A percentile compares a stretch with the other conserved stretches of the same genome.
phyloP scores from a whole-genome alignment of 1,284 basidiomycete genomes.

The Austropuccinia psidii region DNA sequence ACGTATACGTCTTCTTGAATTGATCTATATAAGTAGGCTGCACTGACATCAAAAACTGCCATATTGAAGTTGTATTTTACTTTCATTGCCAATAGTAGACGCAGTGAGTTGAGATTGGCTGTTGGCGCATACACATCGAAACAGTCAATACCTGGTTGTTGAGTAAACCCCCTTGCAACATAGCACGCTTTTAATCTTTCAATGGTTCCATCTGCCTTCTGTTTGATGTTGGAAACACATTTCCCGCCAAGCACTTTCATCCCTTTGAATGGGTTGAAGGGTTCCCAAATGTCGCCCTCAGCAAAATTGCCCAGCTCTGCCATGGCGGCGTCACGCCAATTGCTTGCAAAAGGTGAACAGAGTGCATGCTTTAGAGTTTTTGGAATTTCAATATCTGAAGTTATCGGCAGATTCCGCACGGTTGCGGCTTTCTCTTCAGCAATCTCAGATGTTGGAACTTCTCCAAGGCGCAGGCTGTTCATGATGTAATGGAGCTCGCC shows the following conservation, averaged over 20 bases:
- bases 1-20: slow-evolving; percentile 10
- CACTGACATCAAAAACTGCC: not conserved
- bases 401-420: not conserved
- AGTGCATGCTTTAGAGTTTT: too few relatives aligned
- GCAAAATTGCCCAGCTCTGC: not conserved
- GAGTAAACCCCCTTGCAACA: not conserved
- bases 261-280: not conserved
- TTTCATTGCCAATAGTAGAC: not conserved
- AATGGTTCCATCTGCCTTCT: not conserved
- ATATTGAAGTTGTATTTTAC: not conserved
- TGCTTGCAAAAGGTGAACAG: not conserved
- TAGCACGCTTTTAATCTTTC: not conserved
- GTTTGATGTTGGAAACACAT: slow-evolving; percentile 1
- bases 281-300: not conserved
- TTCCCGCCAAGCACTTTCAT: not conserved
- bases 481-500: too few relatives aligned
- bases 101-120: not conserved
- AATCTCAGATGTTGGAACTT: not conserved
- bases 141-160: not conserved
- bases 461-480: not conserved
- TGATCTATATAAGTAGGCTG: slow-evolving; percentile 16
- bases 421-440: not conserved
- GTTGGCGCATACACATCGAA: not conserved
- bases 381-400: not conserved
- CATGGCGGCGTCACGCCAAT: not conserved